Base-by-base conservation (phyloP, 2,329 filamentous ascomycete species). In the Pezicula radicicola region DNA sequence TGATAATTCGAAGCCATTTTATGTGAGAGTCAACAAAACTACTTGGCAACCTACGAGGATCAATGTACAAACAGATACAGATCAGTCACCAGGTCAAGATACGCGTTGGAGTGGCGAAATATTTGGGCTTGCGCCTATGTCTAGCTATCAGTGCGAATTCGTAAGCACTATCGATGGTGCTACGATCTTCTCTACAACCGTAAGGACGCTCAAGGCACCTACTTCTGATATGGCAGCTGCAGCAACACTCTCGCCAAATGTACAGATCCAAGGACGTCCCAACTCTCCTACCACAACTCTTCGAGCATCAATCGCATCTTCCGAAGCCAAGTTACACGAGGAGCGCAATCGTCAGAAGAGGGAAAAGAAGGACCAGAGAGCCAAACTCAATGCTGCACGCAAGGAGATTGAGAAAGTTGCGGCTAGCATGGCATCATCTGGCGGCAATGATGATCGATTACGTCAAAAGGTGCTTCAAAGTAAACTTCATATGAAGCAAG, bases 1-100 rank as follows among this genome's bases (percentile, higher is more conserved):
- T 49, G 85, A 90, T 67, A 78, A 75, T 55, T 78, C 81, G 33
- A 91, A 90, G 66, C 89, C 88, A 5, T 91, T 92, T 65, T 91
- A 84, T 66, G 87, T 92, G 50, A 80, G 84, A 57, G 81, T 93
- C 59, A 92, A 93, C 68, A 85, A 89, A 47, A 87, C 88, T 9
- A 79, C 84, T 55, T 93, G 89, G 89, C 88, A 88, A 64, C 88
- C 88, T 1, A 89, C 87, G 10, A 80, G 86, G 59, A 91, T 92
- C 63, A 79, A 79, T 52, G 73, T 77, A 28, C 70, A 80, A 51
- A 65, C 68, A 46, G 60, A 71, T 49, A 60, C 66, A 41, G 71
- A 60, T 16, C 50, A 57, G 28, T 41, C 52, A 60, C 48, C 59
- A 58, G 65, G 69, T 60, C 60, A 77, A 68, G 76, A 79, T 30